Conservation (phyloP, 306 rosid species). For the Dryas octopetala region DNA sequence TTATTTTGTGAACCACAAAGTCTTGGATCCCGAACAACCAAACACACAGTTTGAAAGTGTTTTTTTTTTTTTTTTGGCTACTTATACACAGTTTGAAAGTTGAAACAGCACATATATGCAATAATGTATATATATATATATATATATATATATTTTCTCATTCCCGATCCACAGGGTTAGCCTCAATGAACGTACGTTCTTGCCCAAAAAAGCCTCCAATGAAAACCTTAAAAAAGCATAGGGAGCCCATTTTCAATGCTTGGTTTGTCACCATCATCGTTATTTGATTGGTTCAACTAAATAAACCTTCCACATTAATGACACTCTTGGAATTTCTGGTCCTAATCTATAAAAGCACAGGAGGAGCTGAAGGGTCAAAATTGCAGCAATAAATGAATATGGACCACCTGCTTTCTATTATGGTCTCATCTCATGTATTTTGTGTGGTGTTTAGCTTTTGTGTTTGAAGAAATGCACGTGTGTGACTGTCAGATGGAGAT, state of each 20-base stretch:
- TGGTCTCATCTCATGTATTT: background rate
- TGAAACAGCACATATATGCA: background rate
- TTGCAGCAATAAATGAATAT: slow-evolving; percentile 6
- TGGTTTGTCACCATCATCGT: slow-evolving; percentile 3
- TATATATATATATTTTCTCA: background rate
- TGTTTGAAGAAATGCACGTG: background rate
- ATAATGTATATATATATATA: background rate
- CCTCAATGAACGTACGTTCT: background rate
- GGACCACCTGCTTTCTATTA: slow-evolving; percentile 14
- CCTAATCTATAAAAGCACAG: background rate
- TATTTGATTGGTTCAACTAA: slow-evolving; percentile 6
- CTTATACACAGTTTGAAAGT: too few species aligned
- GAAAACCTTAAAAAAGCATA: background rate
- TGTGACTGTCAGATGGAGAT: background rate
- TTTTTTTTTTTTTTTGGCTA: too few species aligned
- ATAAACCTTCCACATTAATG: slow-evolving; percentile 21
- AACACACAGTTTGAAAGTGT: background rate
- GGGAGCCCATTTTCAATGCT: background rate
- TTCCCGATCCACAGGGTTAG: background rate
- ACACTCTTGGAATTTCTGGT: slow-evolving; percentile 14
- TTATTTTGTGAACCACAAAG: background rate
- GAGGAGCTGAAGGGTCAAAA: slow-evolving; percentile 16
- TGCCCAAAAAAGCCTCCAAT: too few species aligned
- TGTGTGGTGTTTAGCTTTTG: background rate
- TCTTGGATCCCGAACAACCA: background rate